phyloP scores from a whole-genome alignment of 208 protist genomes.

The Angomonas ambiguus region DNA sequence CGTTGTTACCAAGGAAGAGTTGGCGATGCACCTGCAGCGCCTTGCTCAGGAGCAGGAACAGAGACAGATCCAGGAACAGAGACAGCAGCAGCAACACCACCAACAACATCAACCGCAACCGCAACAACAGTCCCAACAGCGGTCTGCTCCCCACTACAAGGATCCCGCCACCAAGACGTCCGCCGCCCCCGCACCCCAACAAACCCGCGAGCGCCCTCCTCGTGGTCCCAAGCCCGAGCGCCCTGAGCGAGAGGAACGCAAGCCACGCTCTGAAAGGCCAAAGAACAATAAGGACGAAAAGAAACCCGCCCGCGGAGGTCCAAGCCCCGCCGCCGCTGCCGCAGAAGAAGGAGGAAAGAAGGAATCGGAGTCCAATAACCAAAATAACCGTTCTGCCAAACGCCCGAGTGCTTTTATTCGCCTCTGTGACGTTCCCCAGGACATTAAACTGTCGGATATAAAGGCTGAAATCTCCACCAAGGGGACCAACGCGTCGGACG shows the following conservation, averaged over 20 bases:
- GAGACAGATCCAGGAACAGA: constrained; percentile 11
- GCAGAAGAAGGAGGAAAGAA: neutral
- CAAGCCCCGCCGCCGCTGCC: neutral
- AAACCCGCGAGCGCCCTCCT: neutral
- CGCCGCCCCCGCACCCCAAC: neutral
- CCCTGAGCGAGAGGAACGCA: neutral
- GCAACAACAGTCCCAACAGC: neutral
- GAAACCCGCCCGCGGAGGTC: neutral
- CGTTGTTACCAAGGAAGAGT: constrained; percentile 58
- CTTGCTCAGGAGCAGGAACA: constrained; percentile 28
- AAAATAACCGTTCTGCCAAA: constrained; percentile 5
- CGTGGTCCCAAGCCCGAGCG: neutral
- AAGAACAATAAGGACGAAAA: constrained; percentile 6
- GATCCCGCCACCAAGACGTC: constrained; percentile 1
- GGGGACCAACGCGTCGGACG: constrained; percentile 28
- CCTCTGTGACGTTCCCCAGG: constrained; percentile 51
- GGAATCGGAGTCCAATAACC: constrained; percentile 20
- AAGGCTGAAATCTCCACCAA: constrained; percentile 22
- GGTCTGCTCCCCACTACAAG: constrained; percentile 10
- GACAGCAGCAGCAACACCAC: constrained; percentile 13
- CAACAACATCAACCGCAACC: neutral
- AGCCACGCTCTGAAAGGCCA: neutral
- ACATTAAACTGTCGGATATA: constrained; percentile 59
- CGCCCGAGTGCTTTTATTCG: constrained; percentile 36
- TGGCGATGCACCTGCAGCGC: constrained; percentile 40